Conservation (phyloP, 139 green algal genomes). For the Chlamydomonas incerta region DNA sequence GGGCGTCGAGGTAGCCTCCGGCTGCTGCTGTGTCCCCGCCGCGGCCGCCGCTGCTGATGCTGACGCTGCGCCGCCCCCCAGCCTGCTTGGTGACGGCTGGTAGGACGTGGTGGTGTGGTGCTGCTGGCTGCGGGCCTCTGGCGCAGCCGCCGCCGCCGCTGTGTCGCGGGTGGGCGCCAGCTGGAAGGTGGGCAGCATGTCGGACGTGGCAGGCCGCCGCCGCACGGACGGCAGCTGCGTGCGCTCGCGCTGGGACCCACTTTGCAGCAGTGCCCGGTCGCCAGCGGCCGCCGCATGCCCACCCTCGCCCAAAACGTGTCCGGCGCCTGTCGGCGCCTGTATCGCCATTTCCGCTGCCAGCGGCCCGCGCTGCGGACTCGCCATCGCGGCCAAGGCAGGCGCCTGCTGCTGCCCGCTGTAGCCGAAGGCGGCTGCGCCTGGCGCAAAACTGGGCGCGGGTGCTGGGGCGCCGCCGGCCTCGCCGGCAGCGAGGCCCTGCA, state of each 20-base stretch:
- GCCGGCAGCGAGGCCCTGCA: not conserved
- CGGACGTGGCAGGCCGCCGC: not conserved
- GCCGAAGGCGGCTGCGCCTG: too few relatives aligned
- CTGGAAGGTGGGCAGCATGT: not conserved
- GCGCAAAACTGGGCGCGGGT: not conserved
- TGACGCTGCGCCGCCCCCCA: too few relatives aligned
- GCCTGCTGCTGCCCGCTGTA: not conserved
- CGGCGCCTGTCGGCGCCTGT: not conserved
- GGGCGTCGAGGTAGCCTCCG: too few relatives aligned
- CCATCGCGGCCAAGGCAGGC: not conserved
- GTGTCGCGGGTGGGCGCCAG: not conserved
- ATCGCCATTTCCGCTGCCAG: too few relatives aligned
- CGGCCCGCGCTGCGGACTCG: too few relatives aligned
- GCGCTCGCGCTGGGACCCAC: not conserved
- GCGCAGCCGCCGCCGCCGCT: too few relatives aligned
- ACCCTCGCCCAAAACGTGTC: too few relatives aligned
- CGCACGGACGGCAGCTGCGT: not conserved
- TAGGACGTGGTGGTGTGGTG: too few relatives aligned
- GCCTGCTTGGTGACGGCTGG: too few relatives aligned
- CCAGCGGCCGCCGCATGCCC: not conserved
- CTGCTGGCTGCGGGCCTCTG: too few relatives aligned
- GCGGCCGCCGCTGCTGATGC: too few relatives aligned
- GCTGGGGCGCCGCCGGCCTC: not conserved
- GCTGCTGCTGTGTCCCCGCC: too few relatives aligned
- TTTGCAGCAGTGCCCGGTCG: not conserved